Percentiles rank a stretch among this genome's conserved stretches.
Evolutionary conservation across 2,329 filamentous ascomycete species (phyloP).

Genomic region (Graphiopsis chlorocephala): DNA sequence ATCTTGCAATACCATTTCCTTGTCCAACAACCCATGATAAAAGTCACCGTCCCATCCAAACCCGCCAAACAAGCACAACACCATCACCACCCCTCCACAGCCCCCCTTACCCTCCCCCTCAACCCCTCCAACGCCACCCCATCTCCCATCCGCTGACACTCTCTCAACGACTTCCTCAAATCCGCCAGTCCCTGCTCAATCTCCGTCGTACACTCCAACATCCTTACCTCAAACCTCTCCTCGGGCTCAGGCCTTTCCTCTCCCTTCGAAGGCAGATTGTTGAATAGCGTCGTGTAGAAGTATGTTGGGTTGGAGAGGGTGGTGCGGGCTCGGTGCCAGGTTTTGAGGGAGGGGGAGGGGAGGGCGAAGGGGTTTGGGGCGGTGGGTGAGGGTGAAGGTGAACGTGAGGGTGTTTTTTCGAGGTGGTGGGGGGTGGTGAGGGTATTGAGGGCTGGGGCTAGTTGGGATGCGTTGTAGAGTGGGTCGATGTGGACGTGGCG

Average conservation of each 20-base stretch:
- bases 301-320: neutral
- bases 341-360: neutral
- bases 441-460: neutral
- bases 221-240: neutral
- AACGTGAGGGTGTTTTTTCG: neutral
- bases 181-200: conserved; percentile 1
- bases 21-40: neutral
- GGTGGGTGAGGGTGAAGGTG: neutral
- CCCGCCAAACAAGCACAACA: neutral
- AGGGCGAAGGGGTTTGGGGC: neutral
- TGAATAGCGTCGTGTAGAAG: neutral
- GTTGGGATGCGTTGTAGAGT: neutral
- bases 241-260: neutral
- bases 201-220: neutral
- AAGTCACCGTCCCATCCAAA: neutral
- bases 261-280: neutral
- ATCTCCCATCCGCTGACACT: neutral
- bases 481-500: neutral
- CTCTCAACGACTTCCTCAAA: neutral
- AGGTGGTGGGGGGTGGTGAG: neutral
- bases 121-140: neutral
- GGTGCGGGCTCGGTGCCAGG: neutral
- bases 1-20: neutral
- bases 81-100: neutral
- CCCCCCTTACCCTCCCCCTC: neutral